Percentiles rank a stretch among this genome's conserved stretches.
phyloP scores from a whole-genome alignment of 2,329 filamentous ascomycete genomes.

The Periconia macrospinosa region DNA sequence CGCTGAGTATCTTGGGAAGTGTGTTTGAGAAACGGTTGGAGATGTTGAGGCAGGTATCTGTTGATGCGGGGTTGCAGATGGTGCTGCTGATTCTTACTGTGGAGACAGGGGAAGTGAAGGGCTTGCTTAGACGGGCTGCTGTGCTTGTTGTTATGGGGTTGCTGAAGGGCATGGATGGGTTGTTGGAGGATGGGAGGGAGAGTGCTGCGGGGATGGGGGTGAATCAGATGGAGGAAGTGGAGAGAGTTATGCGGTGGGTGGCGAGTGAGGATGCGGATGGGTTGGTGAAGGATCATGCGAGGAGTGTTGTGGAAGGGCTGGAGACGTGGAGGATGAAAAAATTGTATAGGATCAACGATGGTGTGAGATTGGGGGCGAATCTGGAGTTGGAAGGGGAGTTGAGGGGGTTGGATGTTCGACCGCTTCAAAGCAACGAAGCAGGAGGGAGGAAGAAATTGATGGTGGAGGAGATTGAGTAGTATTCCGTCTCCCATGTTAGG shows the following conservation, averaged over 20 bases:
- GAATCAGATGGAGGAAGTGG: slow-evolving; percentile 63
- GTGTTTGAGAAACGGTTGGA: slow-evolving; percentile 59
- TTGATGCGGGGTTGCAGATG: slow-evolving; percentile 61
- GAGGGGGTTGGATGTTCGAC: slow-evolving; percentile 50
- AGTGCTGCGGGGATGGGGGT: slow-evolving; percentile 57
- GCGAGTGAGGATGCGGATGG: slow-evolving; percentile 67
- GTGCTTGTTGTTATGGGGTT: slow-evolving; percentile 66
- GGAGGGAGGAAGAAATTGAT: slow-evolving; percentile 44
- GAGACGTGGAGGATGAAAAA: slow-evolving; percentile 62
- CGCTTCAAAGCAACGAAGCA: slow-evolving; percentile 15
- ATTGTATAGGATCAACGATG: slow-evolving; percentile 46
- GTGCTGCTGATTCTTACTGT: slow-evolving; percentile 64
- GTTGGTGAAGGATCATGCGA: slow-evolving; percentile 67
- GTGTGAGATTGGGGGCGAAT: slow-evolving; percentile 21
- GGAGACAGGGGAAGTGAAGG: slow-evolving; percentile 62
- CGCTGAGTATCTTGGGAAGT: slow-evolving; percentile 65
- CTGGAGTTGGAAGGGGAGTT: slow-evolving; percentile 42
- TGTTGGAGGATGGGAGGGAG: slow-evolving; percentile 40
- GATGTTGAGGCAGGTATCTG: slow-evolving; percentile 44
- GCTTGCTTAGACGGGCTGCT: slow-evolving; percentile 68
- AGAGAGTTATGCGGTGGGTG: slow-evolving; percentile 65
- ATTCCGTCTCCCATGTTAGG: background rate
- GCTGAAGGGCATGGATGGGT: slow-evolving; percentile 61
- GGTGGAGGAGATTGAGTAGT: slow-evolving; percentile 64
- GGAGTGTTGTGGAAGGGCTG: slow-evolving; percentile 67